Evolutionary conservation across 1,284 basidiomycete genomes (phyloP).

Genomic region (Pyrrhoderma lamaoense): DNA sequence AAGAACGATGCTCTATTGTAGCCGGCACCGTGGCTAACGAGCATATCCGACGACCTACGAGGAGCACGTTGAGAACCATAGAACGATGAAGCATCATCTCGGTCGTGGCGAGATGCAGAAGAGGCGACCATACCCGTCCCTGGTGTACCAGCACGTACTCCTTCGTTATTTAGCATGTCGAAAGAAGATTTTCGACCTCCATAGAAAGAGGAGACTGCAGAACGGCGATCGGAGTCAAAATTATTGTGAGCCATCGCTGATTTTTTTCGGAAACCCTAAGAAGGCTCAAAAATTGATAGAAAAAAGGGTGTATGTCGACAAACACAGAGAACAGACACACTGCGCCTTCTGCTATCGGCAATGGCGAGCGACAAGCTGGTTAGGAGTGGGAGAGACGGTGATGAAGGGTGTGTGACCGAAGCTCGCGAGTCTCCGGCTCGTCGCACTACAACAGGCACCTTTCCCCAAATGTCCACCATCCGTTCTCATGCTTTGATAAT

Average conservation of each 20-base stretch:
- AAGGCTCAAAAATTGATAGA: too few relatives aligned
- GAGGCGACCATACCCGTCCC: slow-evolving; percentile 6
- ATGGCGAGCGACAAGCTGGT: not conserved
- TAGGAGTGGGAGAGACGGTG: not conserved
- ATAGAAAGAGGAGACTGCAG: slow-evolving; percentile 70
- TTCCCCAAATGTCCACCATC: slow-evolving; percentile 1
- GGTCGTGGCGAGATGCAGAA: slow-evolving; percentile 31
- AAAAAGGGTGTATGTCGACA: too few relatives aligned
- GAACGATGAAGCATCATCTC: slow-evolving; percentile 64
- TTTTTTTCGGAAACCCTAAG: not conserved
- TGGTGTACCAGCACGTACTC: slow-evolving; percentile 24
- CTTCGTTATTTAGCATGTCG: slow-evolving; percentile 51
- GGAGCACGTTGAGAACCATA: slow-evolving; percentile 33
- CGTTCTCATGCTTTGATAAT: not conserved
- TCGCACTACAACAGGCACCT: not conserved
- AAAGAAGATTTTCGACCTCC: slow-evolving; percentile 50
- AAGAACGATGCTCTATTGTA: slow-evolving; percentile 65
- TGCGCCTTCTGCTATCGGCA: too few relatives aligned
- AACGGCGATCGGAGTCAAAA: slow-evolving; percentile 54
- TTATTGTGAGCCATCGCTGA: slow-evolving; percentile 15
- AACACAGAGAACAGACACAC: too few relatives aligned
- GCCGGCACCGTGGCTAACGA: slow-evolving; percentile 43
- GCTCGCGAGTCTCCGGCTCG: not conserved
- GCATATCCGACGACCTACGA: slow-evolving; percentile 38
- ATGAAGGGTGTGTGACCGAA: not conserved